Conservation (phyloP, 1,284 basidiomycete genomes). For the Spongiforma sp. region DNA sequence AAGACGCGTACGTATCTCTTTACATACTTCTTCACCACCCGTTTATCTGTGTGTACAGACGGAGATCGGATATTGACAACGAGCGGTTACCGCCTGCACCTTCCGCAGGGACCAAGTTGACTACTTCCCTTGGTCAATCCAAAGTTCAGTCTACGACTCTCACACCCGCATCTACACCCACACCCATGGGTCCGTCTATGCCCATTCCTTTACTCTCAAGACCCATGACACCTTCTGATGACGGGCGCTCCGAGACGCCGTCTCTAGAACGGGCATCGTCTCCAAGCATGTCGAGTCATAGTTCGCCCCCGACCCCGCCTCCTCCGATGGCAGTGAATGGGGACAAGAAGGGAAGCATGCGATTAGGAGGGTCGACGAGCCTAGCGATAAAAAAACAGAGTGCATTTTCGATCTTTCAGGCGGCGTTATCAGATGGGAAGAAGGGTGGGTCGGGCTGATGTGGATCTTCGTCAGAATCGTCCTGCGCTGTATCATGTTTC, state of each 20-base stretch:
- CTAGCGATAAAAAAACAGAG: constrained; percentile 92
- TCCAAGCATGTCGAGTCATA: constrained; percentile 28
- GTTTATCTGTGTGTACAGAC: constrained; percentile 51
- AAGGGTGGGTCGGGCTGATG: constrained; percentile 41
- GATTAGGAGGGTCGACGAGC: constrained; percentile 92
- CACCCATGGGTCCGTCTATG: not conserved
- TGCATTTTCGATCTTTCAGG: constrained; percentile 93
- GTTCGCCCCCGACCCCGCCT: constrained; percentile 44
- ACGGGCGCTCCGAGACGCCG: constrained; percentile 41
- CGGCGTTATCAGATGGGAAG: constrained; percentile 79
- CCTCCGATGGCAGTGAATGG: constrained; percentile 43
- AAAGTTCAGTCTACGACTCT: constrained; percentile 7
- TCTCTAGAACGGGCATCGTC: constrained; percentile 33
- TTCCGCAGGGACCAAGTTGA: constrained; percentile 4
- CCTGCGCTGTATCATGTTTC: not conserved
- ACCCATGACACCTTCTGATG: constrained; percentile 64
- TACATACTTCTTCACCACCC: not conserved
- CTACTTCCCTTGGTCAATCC: constrained; percentile 5
- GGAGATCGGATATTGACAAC: constrained; percentile 98
- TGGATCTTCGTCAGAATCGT: not conserved
- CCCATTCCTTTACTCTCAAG: constrained; percentile 68
- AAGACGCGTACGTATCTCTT: constrained; percentile 83
- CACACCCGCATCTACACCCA: constrained; percentile 34
- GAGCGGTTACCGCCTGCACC: constrained; percentile 92
- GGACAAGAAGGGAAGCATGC: constrained; percentile 95